Percentiles rank a stretch among this genome's conserved stretches.
Conservation (phyloP, 2,329 filamentous ascomycete species). For the Aspergillus melleus region DNA sequence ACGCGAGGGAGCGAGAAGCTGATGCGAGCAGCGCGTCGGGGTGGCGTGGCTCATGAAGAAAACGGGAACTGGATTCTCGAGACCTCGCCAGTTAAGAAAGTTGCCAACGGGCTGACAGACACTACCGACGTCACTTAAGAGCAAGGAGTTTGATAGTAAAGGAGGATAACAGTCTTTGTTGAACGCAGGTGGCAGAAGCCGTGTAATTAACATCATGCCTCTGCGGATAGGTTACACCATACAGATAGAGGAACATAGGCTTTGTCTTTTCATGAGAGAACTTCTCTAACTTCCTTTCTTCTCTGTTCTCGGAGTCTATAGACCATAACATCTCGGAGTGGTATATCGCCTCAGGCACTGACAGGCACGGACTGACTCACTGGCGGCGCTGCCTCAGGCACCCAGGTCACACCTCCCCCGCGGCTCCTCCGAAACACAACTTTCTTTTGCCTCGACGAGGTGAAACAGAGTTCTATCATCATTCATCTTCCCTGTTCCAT, state of each 20-base stretch:
- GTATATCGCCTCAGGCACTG: background rate
- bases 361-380: background rate
- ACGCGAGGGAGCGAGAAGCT: slow-evolving; percentile 41
- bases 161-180: background rate
- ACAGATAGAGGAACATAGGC: background rate
- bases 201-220: background rate
- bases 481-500: background rate
- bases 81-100: slow-evolving; percentile 33
- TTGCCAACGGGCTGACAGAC: slow-evolving; percentile 25
- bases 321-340: too few species aligned
- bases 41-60: slow-evolving; percentile 45
- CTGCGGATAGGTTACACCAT: background rate
- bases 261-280: too few species aligned
- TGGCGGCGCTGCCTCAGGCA: background rate
- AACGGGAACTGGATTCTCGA: slow-evolving; percentile 42
- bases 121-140: slow-evolving; percentile 2
- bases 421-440: background rate
- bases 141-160: slow-evolving; percentile 6
- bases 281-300: too few species aligned
- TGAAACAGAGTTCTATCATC: background rate
- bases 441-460: background rate
- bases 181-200: background rate
- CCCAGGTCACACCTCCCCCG: background rate
- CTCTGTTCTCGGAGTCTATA: too few species aligned
- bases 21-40: slow-evolving; percentile 38